Evolutionary conservation across 2,329 filamentous ascomycete genomes (phyloP), one percentile per base, ranked within the genome.

Genomic region (Aureobasidium subglaciale): DNA sequence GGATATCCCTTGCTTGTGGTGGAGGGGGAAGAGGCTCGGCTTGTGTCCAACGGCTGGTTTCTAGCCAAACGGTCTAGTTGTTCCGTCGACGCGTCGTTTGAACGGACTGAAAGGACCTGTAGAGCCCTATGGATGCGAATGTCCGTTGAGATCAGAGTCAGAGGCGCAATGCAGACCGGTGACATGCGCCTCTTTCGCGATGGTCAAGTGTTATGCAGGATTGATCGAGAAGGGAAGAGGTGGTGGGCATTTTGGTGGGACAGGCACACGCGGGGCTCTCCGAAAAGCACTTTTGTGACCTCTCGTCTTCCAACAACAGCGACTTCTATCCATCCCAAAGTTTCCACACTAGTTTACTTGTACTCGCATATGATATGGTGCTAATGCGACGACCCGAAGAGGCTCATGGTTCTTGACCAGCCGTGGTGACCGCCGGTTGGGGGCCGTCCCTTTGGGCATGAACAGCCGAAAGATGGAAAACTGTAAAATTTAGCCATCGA

Each of bases 151-250:
- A 13, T 27, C 7, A 30, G 35, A n/a, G 16, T 22, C 25, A 16
- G 35, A 52, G 35, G 25, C 24, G 24, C 25, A n/a, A 30, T 34
- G 15, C 4, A 10, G 29, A 55, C 30, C 5, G 40, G 40, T 55
- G 50, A 45, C 40, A 30, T 45, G 50, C 24, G 29, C 29, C 22
- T 54, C 49, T 41, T 41, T 34, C 25, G 6, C n/a, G 27, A 37
- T 37, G 45, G n/a, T 32, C 35, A 55, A 35, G 40, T 55, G 40
- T 55, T 40, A 55, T 55, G 50, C 38, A 55, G 20, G 38, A 37
- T 4, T 20, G 4, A 40, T 45, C 50, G 16, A 55, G 45, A 34
- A 53, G 16, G 49, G 29, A 42, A 42, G 49, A 53, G 35, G 49
- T 42, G 43, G 38, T 15, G n/a, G 15, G 11, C 16, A 55, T 8